These are phyloP conservation scores for Nadsonia fulvescens DNA, from an alignment of 805 yeast genomes.

Conservation along the genomic window DNA sequence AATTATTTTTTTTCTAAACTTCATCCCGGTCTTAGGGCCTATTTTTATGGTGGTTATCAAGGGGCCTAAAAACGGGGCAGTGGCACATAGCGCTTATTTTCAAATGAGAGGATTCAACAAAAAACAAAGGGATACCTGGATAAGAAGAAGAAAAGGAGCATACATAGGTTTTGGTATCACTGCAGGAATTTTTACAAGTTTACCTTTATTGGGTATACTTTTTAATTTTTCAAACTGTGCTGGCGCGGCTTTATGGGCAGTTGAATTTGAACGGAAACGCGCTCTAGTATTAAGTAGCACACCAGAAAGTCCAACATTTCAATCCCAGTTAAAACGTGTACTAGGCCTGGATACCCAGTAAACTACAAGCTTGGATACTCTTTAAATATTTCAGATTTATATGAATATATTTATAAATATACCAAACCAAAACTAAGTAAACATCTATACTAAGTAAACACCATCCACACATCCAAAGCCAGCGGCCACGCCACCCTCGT, in stretches of 20 bases:
- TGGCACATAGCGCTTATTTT: conserved; percentile 38
- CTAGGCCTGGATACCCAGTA: conserved; percentile 1
- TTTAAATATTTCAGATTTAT: neutral
- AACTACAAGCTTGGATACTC: neutral
- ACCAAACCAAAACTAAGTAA: conserved; percentile 6
- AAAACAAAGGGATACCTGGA: conserved; percentile 22
- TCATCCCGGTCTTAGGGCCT: conserved; percentile 45
- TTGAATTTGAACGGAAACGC: conserved; percentile 15
- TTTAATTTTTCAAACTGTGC: conserved; percentile 20
- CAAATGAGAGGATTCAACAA: conserved; percentile 32
- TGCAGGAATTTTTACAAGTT: conserved; percentile 20
- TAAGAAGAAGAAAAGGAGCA: conserved; percentile 15
- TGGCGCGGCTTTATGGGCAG: conserved; percentile 24
- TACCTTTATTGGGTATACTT: conserved; percentile 19
- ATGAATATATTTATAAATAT: neutral
- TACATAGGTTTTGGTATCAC: conserved; percentile 19
- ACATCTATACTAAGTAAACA: conserved; percentile 33
- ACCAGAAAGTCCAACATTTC: too few relatives aligned
- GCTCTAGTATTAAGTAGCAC: too few relatives aligned
- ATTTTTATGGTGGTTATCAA: conserved; percentile 29
- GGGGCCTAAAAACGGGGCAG: conserved; percentile 36
- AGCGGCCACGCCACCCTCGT: conserved; percentile 98
- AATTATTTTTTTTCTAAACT: conserved; percentile 22
- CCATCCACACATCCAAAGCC: conserved; percentile 96
- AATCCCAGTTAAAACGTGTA: conserved; percentile 1